Conservation (phyloP, 257 asterid genomes). For the Scutellaria barbata region DNA sequence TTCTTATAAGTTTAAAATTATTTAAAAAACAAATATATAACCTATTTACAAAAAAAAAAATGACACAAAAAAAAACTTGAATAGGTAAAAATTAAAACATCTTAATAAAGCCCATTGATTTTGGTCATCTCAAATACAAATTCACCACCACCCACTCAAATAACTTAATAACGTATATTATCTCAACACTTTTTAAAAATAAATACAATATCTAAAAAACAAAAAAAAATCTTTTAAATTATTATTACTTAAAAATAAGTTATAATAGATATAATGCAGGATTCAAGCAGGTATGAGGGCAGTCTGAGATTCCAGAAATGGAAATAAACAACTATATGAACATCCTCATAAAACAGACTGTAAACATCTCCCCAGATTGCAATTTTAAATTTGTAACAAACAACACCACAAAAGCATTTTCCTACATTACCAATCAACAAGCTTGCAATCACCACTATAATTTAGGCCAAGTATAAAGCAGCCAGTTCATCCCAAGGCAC, state of each 20-base stretch:
- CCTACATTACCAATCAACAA: conserved; percentile 47
- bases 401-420: conserved; percentile 38
- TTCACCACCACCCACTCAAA: neutral
- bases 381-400: conserved; percentile 32
- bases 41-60: too few relatives aligned
- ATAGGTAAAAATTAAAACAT: neutral
- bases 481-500: conserved; percentile 30
- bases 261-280: neutral
- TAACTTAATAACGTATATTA: too few relatives aligned
- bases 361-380: conserved; percentile 27
- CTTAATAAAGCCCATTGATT: neutral
- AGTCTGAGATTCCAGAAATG: neutral
- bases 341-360: neutral
- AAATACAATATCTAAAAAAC: too few relatives aligned
- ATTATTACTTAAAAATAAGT: too few relatives aligned
- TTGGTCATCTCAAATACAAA: neutral
- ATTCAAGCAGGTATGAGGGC: neutral
- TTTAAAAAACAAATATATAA: too few relatives aligned
- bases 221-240: too few relatives aligned
- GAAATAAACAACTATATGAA: conserved; percentile 2
- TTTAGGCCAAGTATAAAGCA: conserved; percentile 41
- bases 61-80: too few relatives aligned
- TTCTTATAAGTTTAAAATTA: too few relatives aligned
- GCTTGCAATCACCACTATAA: conserved; percentile 44
- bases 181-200: too few relatives aligned